A percentile compares a stretch with the other conserved stretches of the same genome.
Conservation (phyloP, 1,139 yeast genomes). For the Pichia sp. region DNA sequence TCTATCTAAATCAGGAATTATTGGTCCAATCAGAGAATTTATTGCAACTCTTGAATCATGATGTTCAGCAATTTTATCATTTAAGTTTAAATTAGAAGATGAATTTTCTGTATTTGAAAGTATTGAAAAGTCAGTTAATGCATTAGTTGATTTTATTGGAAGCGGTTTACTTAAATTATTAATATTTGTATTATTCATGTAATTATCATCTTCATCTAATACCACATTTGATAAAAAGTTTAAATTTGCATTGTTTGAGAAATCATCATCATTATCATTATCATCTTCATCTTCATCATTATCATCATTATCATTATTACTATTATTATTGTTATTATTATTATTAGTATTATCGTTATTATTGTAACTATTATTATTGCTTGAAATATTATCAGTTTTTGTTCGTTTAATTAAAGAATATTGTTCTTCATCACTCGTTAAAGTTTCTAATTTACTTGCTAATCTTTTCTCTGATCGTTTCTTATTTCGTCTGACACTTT, state of each 20-base stretch:
- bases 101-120: slow-evolving; percentile 11
- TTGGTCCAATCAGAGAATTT: slow-evolving; percentile 27
- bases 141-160: neutral
- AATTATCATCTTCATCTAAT: slow-evolving; percentile 3
- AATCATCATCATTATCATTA: neutral
- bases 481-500: slow-evolving; percentile 64
- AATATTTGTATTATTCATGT: neutral
- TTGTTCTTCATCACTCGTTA: slow-evolving; percentile 14
- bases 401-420: slow-evolving; percentile 1
- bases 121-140: neutral
- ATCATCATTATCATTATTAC: too few relatives aligned
- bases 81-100: too few relatives aligned
- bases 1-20: slow-evolving; percentile 17
- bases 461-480: slow-evolving; percentile 42
- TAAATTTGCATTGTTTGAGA: neutral
- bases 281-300: too few relatives aligned
- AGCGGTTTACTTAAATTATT: neutral
- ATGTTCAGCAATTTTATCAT: slow-evolving; percentile 16
- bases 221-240: slow-evolving; percentile 2
- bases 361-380: neutral
- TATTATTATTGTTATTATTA: too few relatives aligned
- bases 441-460: slow-evolving; percentile 19
- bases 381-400: neutral
- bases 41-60: slow-evolving; percentile 28
- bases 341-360: neutral